Evolutionary conservation across 1,284 basidiomycete species (phyloP), one percentile per base, ranked within the genome.

Genomic region (Stereum hirsutum): DNA sequence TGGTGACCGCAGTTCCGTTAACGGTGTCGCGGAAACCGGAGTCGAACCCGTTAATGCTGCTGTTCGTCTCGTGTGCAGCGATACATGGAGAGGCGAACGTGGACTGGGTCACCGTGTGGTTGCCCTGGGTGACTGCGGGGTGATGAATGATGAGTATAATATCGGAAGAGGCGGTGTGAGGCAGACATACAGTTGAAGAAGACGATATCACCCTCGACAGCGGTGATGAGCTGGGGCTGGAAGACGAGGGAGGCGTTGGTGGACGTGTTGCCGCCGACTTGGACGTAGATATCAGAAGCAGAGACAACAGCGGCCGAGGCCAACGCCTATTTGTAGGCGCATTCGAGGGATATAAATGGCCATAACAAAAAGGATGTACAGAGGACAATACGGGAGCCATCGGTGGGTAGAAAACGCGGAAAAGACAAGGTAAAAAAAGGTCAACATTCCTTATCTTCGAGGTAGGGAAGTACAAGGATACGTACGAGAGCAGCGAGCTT

Each of bases 61-160:
- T 38, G 56, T 78, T 63, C 23, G 66, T 62, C 14, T 64, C 55
- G 52, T 74, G 68, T 1, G 64, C 64, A 23, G 66, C 66, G 30
- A 70, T 57, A 51, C 78, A 81, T 6, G 77, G 78, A 20, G 53
- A 49, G 10, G 60, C 63, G 52, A 80, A 81, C 4, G 65, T 66
- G 10, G 76, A 74, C 56, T 78, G 70, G 1, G 66, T 78, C 32
- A 64, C 75, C 14, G 69, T 72, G 56, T 78, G 75, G 57, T 74
- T 78, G 34, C 76, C 77, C 44, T 61, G 51, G 0, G 71, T 74
- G 57, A 78, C 74, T 75, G 47, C n/a, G 20, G 14, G n/a, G 14
- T 35, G 30, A 8, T 27, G 32, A 33, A 41, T 15, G 38, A 41
- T 33, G 21, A 25, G 17, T 6, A 45, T 19, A 25, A 38, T 24